Evolutionary conservation across 139 green algal species (phyloP).

Genomic region (Coccomyxa sp.): DNA sequence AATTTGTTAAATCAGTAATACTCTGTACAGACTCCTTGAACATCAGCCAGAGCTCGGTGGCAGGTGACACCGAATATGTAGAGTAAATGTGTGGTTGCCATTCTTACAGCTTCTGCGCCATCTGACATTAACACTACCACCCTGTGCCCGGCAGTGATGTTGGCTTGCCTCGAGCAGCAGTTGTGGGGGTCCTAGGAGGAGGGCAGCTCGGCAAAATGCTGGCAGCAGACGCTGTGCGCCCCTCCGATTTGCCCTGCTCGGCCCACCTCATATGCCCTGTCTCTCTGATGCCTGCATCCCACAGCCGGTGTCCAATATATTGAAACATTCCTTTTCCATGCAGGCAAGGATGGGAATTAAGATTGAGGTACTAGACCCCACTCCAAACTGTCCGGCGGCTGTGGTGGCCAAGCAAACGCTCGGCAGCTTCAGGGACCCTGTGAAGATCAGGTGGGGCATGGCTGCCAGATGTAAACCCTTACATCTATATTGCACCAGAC

Average conservation of each 20-base stretch:
- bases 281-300: background rate
- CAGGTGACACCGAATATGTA: no score
- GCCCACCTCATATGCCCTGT: background rate
- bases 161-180: background rate
- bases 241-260: background rate
- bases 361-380: constrained; percentile 87
- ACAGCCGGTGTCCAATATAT: no score
- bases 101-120: no score
- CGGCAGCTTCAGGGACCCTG: constrained; percentile 73
- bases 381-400: constrained; percentile 67
- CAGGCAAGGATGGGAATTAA: constrained; percentile 85
- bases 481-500: background rate
- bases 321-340: background rate
- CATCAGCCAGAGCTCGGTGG: no score
- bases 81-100: no score
- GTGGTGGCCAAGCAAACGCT: constrained; percentile 67
- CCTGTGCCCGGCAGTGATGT: background rate
- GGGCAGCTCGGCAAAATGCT: constrained; percentile 98
- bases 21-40: no score
- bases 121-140: no score
- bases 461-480: background rate
- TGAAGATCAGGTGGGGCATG: constrained; percentile 41
- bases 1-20: no score
- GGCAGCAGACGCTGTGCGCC: constrained; percentile 78
- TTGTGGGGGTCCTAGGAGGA: constrained; percentile 90